Evolutionary conservation across 164 flowering plant species (phyloP), one percentile per base, ranked within the genome.

Genomic region (Aristolochia californica): DNA sequence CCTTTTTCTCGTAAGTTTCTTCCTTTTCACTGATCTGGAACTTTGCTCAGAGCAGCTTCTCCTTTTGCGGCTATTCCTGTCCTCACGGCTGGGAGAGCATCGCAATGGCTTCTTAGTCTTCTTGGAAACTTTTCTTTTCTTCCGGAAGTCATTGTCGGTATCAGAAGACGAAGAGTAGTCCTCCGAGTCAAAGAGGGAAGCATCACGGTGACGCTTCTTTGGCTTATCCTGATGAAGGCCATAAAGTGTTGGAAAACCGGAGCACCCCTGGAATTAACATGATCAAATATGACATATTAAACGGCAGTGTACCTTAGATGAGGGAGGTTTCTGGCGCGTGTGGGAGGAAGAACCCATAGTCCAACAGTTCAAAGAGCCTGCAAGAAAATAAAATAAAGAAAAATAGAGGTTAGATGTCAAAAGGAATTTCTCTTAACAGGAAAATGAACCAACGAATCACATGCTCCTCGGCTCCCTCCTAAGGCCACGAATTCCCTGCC

Each of bases 131-230:
- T 48, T 67, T 20, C 71, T 57, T 57, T 70, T 75, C 28, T 66
- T 62, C 52, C 66, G 71, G 63, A 61, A 30, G 28, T 59, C 68
- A 38, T 71, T 77, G 59, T 76, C 80, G 21, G 83, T 77, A 68
- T 73, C 70, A 64, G 75, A 82, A 22, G 77, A 72, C 1, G 76
- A 73, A 47, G 51, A 24, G 10, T 78, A 73, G 8, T 52, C 34
- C 0, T 72, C 68, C 62, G 76, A 74, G 28, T 51, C 64, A 16
- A 9, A 55, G 2, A 74, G 75, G 15, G 94, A 78, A 70, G 60
- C 72, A 60, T 63, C 70, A 21, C 70, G 73, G 5, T 61, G 77
- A 16, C 63, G 62, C 74, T 81, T 91, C 82, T 80, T 84, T 18
- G 85, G 76, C 60, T 80, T 83, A 53, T 56, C 74, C 50, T 69